Evolutionary conservation across 164 flowering plant genomes (phyloP), one percentile per base, ranked within the genome.

Genomic region (Vitis riparia): DNA sequence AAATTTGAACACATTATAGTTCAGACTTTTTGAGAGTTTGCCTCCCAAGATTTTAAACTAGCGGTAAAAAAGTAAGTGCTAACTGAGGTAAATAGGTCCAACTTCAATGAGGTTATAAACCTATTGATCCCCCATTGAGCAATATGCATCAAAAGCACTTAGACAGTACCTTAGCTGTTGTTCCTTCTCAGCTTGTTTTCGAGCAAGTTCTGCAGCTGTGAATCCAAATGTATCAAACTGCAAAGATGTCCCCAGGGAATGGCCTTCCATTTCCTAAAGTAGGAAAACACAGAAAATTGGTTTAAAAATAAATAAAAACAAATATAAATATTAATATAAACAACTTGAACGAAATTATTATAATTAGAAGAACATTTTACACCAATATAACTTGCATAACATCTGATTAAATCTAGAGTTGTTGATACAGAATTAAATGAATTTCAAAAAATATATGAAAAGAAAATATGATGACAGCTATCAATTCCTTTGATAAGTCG

Each of bases 211-310:
- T 62, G 94, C 86, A 68, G 99, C 89, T 56, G 99, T 95, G 75
- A 89, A 90, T 76, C 99, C 99, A 85, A 95, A 95, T 49, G 98
- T 95, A 82, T 95, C 97, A 82, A 93, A 95, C 77, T 88, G 81
- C 57, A 76, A 69, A 17, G 94, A 87, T 63, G 96, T 85, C 65
- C 81, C 85, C 80, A 95, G 71, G 51, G 87, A 72, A 68, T 69
- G 75, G 73, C 94, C 93, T 75, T 88, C 93, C 84, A 91, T 58
- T 71, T 95, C 98, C 97, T 94, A 73, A 62, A 71, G 27, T 17
- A 65, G 11, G 50, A 72, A 73, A 66, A 32, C 30, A 48, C 57
- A 7, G 12, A 44, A 29, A 49, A 67, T 50, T 9, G 44, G 7
- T 37, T 37, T 37, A 3, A 3, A 37, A 37, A 37, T 37, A 37